Evolutionary conservation across 352 stramenopile species (phyloP), one percentile per base, ranked within the genome.

Genomic region (Pythium periplocum): DNA sequence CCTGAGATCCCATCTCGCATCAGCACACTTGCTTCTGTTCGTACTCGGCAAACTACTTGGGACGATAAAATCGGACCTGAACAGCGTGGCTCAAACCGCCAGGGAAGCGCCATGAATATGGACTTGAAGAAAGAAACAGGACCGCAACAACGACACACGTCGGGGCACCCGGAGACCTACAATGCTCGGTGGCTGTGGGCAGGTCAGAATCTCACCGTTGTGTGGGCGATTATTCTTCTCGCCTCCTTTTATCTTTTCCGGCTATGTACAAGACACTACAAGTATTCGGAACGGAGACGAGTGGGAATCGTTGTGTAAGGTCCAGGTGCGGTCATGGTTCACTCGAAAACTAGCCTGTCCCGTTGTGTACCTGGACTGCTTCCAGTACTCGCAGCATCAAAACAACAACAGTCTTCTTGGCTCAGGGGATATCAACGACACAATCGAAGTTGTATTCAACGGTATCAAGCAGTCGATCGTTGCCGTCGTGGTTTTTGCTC

Each of bases 281-380:
- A 26, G 38, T 26, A 9, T 62, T 0, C 56, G 53, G 12, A 32
- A 17, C 6, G 30, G 11, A 57, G 17, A 7, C 36, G 3, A 32
- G 17, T 26, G 17, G 17, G 17, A 0, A 26, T 26, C 17, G 17
- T 26, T 41, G 3, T 55, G 39, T 11, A 55, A 8, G 7, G 36
- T 5, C 9, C 51, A 11, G 33, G 46, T 47, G 11, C 45, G 42
- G 9, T 45, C 60, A 4, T 64, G 55, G 50, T 30, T 68, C 45
- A 56, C 54, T 0, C 7, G 43, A 17, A 60, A 64, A 40, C 47
- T 48, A 37, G 53, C 60, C 10, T 72, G 61, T 17, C 46, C 40
- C 2, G 61, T 69, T 4, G 53, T 64, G 4, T 41, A 55, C 39
- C 35, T 62, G 39, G 55, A 59, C 36, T 69, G 61, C 45, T 43